Conservation (phyloP, 768 basidiomycete species). For the Gautieria morchelliformis region DNA sequence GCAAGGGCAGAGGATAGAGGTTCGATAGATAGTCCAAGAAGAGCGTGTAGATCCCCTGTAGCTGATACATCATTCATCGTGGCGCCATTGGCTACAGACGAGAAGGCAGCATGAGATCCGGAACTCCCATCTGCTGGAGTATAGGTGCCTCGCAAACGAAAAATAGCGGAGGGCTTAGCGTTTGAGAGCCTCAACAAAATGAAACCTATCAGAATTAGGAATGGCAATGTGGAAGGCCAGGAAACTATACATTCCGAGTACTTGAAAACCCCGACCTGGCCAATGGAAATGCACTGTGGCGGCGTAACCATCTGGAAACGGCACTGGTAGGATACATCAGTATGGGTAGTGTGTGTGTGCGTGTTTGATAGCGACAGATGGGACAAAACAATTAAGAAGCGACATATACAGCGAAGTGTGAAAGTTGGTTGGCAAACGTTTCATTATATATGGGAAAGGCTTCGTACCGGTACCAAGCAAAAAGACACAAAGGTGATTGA, state of each 20-base stretch:
- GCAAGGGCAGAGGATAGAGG: constrained; percentile 52
- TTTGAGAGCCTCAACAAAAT: constrained; percentile 59
- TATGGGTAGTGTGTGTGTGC: too few relatives aligned
- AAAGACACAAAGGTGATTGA: constrained; percentile 85
- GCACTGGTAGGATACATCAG: constrained; percentile 30
- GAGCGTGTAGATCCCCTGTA: constrained; percentile 46
- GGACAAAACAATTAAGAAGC: not conserved
- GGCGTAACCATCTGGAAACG: constrained; percentile 77
- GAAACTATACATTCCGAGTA: constrained; percentile 67
- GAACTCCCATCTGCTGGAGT: constrained; percentile 24
- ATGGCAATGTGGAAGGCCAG: not conserved
- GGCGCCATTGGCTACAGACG: constrained; percentile 13
- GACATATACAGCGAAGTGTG: not conserved
- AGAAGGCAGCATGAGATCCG: constrained; percentile 22
- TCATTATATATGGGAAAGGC: not conserved
- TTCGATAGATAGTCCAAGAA: constrained; percentile 75
- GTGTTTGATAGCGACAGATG: not conserved
- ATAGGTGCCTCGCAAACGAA: constrained; percentile 66
- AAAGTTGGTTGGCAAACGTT: not conserved
- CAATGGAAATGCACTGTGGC: constrained; percentile 79
- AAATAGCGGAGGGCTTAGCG: constrained; percentile 84
- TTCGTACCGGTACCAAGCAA: constrained; percentile 59
- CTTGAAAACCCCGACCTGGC: constrained; percentile 81
- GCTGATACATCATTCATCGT: constrained; percentile 11
- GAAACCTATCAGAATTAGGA: not conserved